Base-by-base conservation (phyloP, 78 protist genomes). In the Dictyostelium brefeldianum region DNA sequence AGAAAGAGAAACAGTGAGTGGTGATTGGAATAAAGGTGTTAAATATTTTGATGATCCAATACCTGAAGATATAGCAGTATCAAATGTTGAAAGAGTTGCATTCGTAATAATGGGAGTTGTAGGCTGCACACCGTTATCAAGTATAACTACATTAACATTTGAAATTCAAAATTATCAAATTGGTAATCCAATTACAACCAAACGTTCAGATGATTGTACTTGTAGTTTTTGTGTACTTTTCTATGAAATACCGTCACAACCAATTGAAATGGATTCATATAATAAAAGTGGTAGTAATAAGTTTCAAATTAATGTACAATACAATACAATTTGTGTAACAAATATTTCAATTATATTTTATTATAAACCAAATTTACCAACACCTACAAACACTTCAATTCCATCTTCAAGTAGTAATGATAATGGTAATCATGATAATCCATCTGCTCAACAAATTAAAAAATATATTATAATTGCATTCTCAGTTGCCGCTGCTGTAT, bases 21-120 rank as follows among this genome's bases (percentile, higher is more conserved):
- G 92, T 27, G 29, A 74, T 2, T 84, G 92, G 92, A 50, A 56
- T 7, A 31, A 70, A 41, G 91, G 91, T n/a, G 0, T 25, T 4
- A 54, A 57, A 54, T 25, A 20, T 15, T 84, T 74, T 46, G 4
- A 25, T 17, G 82, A 84, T n/a, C 81, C 92, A 1, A 27, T 84
- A 65, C 92, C 92, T 27, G 9, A 11, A 1, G 27, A 43, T n/a
- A 65, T 80, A 10, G 5, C 41, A 62, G 20, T 20, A 1, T 3
- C 27, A 8, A 48, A 54, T 14, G 67, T 22, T 36, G 25, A 54
- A 43, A 81, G 81, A 22, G 77, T 83, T 22, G 12, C 48, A 75
- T 75, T 46, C 25, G 51, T 75, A 31, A 67, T 67, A 17, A 31
- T 29, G 12, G 75, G 75, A 11, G 75, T 67, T 3, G 75, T 67